phyloP scores from a whole-genome alignment of 225 moss, liverwort and hornwort genomes.

The Antitrichia curtipendula region DNA sequence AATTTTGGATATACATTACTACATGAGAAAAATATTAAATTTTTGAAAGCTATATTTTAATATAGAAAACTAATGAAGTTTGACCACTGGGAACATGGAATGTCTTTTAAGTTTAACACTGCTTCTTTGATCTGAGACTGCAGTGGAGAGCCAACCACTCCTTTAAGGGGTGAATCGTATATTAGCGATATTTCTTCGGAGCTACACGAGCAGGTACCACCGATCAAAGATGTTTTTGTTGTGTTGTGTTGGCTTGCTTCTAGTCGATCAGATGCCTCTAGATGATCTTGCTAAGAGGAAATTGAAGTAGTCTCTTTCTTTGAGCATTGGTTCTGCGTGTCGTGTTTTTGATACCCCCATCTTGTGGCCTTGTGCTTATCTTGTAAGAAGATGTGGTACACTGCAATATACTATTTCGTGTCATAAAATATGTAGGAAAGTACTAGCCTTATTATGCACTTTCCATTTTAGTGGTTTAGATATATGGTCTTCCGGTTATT shows the following conservation, averaged over 20 bases:
- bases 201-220: constrained; percentile 64
- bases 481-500: neutral
- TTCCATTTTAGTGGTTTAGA: neutral
- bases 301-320: neutral
- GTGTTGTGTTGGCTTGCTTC: neutral
- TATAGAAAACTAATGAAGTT: neutral
- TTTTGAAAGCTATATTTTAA: neutral
- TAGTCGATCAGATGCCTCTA: neutral
- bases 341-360: neutral
- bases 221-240: neutral
- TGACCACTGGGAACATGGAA: neutral
- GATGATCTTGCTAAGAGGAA: neutral
- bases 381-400: neutral
- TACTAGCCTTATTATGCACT: neutral
- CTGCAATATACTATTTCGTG: neutral
- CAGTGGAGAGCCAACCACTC: constrained; percentile 87
- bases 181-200: constrained; percentile 62
- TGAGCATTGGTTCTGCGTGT: neutral
- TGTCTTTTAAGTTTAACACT: neutral
- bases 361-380: neutral
- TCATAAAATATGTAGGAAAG: neutral
- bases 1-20: too few relatives aligned
- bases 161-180: constrained; percentile 66
- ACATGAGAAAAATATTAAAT: neutral
- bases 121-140: neutral